Base-by-base conservation (phyloP, 345 rosid species). In the Lumnitzera racemosa region DNA sequence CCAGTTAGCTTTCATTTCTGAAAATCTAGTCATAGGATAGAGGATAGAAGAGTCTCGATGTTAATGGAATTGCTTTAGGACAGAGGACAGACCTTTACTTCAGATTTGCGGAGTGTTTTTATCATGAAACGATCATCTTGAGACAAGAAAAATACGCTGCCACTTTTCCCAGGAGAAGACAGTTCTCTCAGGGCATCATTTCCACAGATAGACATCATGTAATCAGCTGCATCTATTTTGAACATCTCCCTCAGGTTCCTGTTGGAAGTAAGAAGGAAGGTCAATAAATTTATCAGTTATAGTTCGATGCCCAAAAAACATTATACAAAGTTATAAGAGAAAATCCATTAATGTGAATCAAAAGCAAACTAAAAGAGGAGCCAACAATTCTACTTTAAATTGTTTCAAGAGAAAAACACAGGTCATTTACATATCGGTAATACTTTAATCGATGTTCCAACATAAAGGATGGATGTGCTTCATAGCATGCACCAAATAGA, bases 51-150 rank as follows among this genome's bases (percentile, higher is more conserved):
- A 36, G 43, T 4, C 4, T 27, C 43, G 7, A 36, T 36, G 43
- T 36, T 9, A 36, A 5, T 36, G 57, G 52, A 31, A 50, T 20
- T 47, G 17, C 66, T 49, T 51, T 15, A 13, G 64, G 15, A 36
- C 54, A 67, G 75, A 69, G 53, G 31, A 60, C 76, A 75, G 68
- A 94, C 99, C 97, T 94, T 80, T 47, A 94, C 96, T 94, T 94
- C 99, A 58, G 95, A 82, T 77, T 90, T 89, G 59, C 96, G 75
- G 63, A 94, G 97, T 29, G 99, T 94, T 83, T 94, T 94, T 66
- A 94, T 94, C 97, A 94, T 94, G 82, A 94, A 94, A 57, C 89
- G 84, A 60, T 94, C 99, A 65, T 94, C 99, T 71, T 89, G 99
- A 63, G 99, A 94, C 71, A 94, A 62, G 77, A 94, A 87, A 72